phyloP scores from a whole-genome alignment of 495 filamentous ascomycete genomes.

The Penicillium argentinense region DNA sequence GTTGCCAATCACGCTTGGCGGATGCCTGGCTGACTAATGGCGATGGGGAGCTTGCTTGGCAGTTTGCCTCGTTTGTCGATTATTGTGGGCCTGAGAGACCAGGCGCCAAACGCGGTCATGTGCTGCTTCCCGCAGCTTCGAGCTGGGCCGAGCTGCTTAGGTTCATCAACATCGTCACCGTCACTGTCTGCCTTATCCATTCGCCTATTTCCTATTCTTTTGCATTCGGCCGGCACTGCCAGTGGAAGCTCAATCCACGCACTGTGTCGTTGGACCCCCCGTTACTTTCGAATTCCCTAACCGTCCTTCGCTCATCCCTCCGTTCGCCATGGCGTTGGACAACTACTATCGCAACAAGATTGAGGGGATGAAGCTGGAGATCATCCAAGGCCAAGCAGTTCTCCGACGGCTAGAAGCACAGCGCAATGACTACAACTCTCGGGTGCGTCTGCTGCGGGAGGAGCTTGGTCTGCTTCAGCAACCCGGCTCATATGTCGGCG shows the following conservation, averaged over 20 bases:
- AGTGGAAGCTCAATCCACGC: background rate
- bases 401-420: slow-evolving; percentile 94
- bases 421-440: slow-evolving; percentile 98
- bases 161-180: slow-evolving; percentile 12
- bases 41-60: slow-evolving; percentile 23
- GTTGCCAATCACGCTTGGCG: slow-evolving; percentile 15
- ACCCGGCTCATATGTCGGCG: slow-evolving; percentile 96
- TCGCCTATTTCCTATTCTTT: background rate
- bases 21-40: slow-evolving; percentile 10
- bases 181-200: background rate
- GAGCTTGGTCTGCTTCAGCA: slow-evolving; percentile 96
- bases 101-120: slow-evolving; percentile 16
- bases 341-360: slow-evolving; percentile 99
- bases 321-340: slow-evolving; percentile 85
- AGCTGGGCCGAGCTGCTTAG: slow-evolving; percentile 12
- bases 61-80: slow-evolving; percentile 7
- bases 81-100: background rate
- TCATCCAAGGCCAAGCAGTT: slow-evolving; percentile 95
- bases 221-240: background rate
- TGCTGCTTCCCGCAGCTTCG: slow-evolving; percentile 20
- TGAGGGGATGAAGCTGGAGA: slow-evolving; percentile 99
- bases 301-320: slow-evolving; percentile 15
- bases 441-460: slow-evolving; percentile 91
- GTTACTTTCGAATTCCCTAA: background rate
- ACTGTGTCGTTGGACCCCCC: background rate